Conservation (phyloP, 75 land plant genomes). For the Picea sitchensis region DNA sequence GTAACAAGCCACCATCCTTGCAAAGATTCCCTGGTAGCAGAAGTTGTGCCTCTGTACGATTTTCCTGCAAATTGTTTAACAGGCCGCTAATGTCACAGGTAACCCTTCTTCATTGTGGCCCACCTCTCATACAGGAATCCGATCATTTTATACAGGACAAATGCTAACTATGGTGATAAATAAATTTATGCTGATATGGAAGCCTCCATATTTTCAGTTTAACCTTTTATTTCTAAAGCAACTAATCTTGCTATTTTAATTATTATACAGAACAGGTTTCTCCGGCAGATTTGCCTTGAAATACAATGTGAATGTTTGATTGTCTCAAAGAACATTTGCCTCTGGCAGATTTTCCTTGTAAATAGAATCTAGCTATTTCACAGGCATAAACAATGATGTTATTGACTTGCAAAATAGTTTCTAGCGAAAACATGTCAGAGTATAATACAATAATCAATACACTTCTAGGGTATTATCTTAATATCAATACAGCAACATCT, state of each 20-base stretch:
- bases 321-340: not conserved
- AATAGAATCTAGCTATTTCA: not conserved
- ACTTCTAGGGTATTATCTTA: not conserved
- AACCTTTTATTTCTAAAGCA: not conserved
- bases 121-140: no score
- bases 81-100: no score
- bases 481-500: no score
- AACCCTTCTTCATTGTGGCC: no score
- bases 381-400: not conserved
- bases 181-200: no score
- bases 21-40: no score
- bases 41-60: no score
- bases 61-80: no score
- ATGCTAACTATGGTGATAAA: no score
- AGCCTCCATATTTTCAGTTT: not conserved
- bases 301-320: not conserved
- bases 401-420: not conserved
- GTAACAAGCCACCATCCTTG: no score
- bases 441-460: slow-evolving; percentile 3
- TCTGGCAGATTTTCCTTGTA: not conserved
- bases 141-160: no score
- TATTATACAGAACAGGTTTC: not conserved
- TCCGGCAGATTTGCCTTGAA: not conserved
- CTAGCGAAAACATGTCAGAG: not conserved
- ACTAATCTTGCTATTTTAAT: not conserved